Base-by-base conservation (phyloP, 2,329 filamentous ascomycete species). In the Akanthomyces uredinophilus region DNA sequence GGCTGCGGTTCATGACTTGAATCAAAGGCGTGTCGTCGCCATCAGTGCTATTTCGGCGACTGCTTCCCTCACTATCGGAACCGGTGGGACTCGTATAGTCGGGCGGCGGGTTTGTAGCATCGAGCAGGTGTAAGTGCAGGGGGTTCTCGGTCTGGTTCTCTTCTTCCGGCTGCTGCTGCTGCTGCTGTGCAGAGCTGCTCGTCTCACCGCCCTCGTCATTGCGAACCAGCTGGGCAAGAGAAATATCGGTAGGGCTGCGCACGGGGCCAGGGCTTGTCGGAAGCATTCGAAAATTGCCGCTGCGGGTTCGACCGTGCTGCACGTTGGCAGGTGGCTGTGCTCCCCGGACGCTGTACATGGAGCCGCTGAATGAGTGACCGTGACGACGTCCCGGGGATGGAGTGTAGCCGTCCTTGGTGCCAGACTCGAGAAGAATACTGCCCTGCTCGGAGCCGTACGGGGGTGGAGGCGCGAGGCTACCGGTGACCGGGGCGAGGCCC, bases 391-490 rank as follows among this genome's bases (percentile, higher is more conserved):
- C 76, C 73, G 61, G 81, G 70, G 54, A 75, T 71, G 63, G 79
- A 70, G 77, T 75, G 67, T 80, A 81, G 18, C 81, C 82, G 64
- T 85, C 83, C 70, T 88, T 88, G 66, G 79, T 84, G 14, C 95
- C 95, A 6, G 91, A 88, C 73, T 97, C 95, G 14, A 99, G 84
- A 32, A 99, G 81, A 68, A 99, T 97, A 72, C 93, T 97, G 69
- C 95, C 95, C 76, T 96, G 92, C 77, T 98, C 95, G 65, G 92
- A 96, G 53, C 95, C 95, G 72, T 99, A 99, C 1, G 95, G 95
- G 56, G 95, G 95, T 49, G 95, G 95, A 18, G 95, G 95, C 32
- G 95, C 95, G 64, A 99, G 82, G 70, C 92, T 96, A 63, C 95
- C 95, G 1, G 92, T 97, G 84, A 96, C 96, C 5, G 95, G 95